These are phyloP conservation scores for Papilionanthe hybrid DNA, from an alignment of 116 monocot genomes.

Conservation along the genomic window DNA sequence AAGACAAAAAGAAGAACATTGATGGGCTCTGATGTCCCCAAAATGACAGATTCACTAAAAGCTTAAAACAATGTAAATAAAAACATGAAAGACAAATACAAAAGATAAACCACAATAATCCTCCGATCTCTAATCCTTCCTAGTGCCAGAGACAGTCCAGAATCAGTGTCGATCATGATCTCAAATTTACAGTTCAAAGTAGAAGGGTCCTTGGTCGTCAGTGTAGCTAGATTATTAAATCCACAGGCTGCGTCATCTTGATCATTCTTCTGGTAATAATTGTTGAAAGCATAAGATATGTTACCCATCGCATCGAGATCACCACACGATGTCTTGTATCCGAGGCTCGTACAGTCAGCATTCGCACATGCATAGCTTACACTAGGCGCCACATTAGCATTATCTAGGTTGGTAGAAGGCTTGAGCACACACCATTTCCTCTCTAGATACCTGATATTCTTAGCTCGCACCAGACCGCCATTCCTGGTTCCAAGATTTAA, in stretches of 20 bases:
- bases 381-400: conserved; percentile 27
- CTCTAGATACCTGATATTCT: conserved; percentile 45
- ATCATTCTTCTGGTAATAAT: conserved; percentile 34
- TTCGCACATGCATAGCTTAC: conserved; percentile 64
- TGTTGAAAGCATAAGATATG: conserved; percentile 74
- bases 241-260: conserved; percentile 42
- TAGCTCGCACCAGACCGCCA: conserved; percentile 29
- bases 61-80: neutral
- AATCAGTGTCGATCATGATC: conserved; percentile 17
- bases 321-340: conserved; percentile 39
- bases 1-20: neutral
- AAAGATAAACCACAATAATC: neutral
- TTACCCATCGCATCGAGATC: conserved; percentile 48
- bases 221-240: conserved; percentile 13
- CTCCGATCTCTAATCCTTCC: conserved; percentile 26
- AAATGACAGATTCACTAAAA: neutral
- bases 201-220: conserved; percentile 15
- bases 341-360: conserved; percentile 23
- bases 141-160: neutral
- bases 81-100: conserved; percentile 8
- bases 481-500: conserved; percentile 28
- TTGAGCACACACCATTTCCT: conserved; percentile 59
- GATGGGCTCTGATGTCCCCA: neutral
- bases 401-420: conserved; percentile 7
- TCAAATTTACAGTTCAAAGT: conserved; percentile 13